A percentile compares a stretch with the other conserved stretches of the same genome.
phyloP scores from a whole-genome alignment of 176 grass and related monocot species.

The Avena insularis region DNA sequence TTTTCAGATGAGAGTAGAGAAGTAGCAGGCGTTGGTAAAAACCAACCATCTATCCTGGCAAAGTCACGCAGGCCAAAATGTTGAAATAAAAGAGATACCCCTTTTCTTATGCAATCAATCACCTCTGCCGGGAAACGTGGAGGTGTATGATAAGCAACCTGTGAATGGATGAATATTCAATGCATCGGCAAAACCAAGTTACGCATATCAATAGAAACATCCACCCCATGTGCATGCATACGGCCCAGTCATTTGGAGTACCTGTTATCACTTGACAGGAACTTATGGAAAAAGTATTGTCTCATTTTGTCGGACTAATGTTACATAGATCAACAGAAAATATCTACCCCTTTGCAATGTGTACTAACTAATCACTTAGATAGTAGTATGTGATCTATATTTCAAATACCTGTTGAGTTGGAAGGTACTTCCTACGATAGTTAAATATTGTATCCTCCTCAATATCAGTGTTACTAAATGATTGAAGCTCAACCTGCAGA shows the following conservation, averaged over 20 bases:
- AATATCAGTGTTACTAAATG: constrained; percentile 47
- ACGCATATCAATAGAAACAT: neutral
- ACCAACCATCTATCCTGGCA: constrained; percentile 97
- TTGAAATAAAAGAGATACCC: constrained; percentile 67
- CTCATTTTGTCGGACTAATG: constrained; percentile 13
- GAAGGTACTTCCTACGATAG: constrained; percentile 94
- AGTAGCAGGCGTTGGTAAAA: constrained; percentile 60
- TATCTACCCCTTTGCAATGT: neutral
- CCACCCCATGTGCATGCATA: neutral
- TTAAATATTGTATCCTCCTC: constrained; percentile 86
- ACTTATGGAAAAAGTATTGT: constrained; percentile 23
- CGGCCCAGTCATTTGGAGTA: neutral
- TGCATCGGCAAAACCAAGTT: neutral
- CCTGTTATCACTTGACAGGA: neutral
- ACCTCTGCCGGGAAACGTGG: constrained; percentile 83
- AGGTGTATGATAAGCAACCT: constrained; percentile 95
- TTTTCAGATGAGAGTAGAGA: constrained; percentile 52
- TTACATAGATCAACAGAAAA: constrained; percentile 26
- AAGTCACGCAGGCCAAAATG: constrained; percentile 75
- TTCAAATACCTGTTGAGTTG: constrained; percentile 74
- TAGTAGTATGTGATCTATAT: neutral
- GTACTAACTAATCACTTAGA: neutral
- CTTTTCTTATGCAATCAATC: constrained; percentile 89
- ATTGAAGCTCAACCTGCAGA: constrained; percentile 77
- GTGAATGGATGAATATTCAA: constrained; percentile 43